phyloP scores from a whole-genome alignment of 495 filamentous ascomycete genomes.

The Aspergillus funiculosus region DNA sequence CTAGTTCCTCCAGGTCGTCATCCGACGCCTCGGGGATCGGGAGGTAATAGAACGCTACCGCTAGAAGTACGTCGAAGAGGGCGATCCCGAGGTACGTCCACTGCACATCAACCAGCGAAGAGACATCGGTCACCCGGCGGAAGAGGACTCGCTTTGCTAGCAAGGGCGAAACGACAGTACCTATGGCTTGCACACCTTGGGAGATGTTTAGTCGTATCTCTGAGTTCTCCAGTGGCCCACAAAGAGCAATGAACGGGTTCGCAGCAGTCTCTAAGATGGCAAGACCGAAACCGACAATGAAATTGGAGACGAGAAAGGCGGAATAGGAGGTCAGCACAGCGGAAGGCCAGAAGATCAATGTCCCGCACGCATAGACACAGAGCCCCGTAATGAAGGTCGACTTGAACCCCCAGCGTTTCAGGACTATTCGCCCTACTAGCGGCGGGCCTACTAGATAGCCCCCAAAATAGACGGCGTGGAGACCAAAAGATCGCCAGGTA shows the following conservation, averaged over 20 bases:
- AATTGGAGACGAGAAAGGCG: constrained; percentile 61
- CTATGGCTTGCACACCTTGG: constrained; percentile 63
- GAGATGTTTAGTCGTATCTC: constrained; percentile 62
- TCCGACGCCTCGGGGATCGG: constrained; percentile 64
- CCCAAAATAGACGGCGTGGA: constrained; percentile 60
- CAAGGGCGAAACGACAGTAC: constrained; percentile 55
- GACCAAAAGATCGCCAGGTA: constrained; percentile 46
- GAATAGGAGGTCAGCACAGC: constrained; percentile 61
- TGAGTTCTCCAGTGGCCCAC: constrained; percentile 59
- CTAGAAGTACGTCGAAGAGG: constrained; percentile 58
- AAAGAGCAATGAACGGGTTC: constrained; percentile 64
- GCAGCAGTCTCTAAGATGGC: constrained; percentile 59
- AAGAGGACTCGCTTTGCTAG: constrained; percentile 60
- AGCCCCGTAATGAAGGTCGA: constrained; percentile 60
- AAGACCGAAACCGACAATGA: constrained; percentile 60
- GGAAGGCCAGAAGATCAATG: constrained; percentile 68
- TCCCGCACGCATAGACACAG: constrained; percentile 57
- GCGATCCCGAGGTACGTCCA: constrained; percentile 68
- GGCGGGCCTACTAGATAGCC: constrained; percentile 58
- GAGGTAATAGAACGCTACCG: constrained; percentile 59
- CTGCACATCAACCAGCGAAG: constrained; percentile 58
- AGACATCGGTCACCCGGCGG: constrained; percentile 42
- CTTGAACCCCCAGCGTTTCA: constrained; percentile 63
- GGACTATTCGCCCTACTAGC: constrained; percentile 49
- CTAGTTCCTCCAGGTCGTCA: constrained; percentile 52